These are phyloP conservation scores for Eucalyptus camaldulensis DNA, from an alignment of 345 rosid genomes.

Conservation along the genomic window DNA sequence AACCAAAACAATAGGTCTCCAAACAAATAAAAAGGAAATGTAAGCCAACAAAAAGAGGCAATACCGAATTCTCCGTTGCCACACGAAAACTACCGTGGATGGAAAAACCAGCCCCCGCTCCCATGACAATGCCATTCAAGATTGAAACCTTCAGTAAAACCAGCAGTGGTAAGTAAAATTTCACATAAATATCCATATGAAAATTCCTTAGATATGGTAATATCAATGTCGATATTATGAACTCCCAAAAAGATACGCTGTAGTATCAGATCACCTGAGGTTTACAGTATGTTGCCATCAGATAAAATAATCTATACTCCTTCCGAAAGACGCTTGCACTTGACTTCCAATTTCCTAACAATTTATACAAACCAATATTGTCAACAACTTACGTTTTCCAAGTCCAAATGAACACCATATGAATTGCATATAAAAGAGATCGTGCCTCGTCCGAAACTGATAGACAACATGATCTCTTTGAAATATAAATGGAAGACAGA, in stretches of 20 bases:
- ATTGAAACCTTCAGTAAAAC: constrained; percentile 52
- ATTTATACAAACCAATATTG: neutral
- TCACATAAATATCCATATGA: neutral
- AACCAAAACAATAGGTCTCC: neutral
- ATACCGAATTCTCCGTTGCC: constrained; percentile 73
- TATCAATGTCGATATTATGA: neutral
- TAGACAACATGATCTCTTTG: neutral
- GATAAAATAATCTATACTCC: constrained; percentile 45
- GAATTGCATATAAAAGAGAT: neutral
- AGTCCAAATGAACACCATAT: neutral
- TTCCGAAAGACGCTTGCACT: constrained; percentile 34
- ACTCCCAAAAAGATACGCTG: neutral
- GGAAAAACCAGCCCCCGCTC: constrained; percentile 84
- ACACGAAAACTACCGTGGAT: constrained; percentile 70
- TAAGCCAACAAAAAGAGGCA: neutral
- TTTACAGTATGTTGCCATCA: constrained; percentile 64
- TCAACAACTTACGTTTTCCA: neutral
- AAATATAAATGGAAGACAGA: neutral
- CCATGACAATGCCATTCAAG: constrained; percentile 79
- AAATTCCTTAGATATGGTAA: neutral
- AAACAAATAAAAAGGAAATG: neutral
- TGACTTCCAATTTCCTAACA: constrained; percentile 41
- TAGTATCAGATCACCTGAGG: constrained; percentile 33
- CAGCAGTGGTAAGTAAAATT: neutral
- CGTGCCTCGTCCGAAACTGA: neutral